phyloP scores from a whole-genome alignment of 2,329 filamentous ascomycete species.

The Magnaporthiopsis incrustans region DNA sequence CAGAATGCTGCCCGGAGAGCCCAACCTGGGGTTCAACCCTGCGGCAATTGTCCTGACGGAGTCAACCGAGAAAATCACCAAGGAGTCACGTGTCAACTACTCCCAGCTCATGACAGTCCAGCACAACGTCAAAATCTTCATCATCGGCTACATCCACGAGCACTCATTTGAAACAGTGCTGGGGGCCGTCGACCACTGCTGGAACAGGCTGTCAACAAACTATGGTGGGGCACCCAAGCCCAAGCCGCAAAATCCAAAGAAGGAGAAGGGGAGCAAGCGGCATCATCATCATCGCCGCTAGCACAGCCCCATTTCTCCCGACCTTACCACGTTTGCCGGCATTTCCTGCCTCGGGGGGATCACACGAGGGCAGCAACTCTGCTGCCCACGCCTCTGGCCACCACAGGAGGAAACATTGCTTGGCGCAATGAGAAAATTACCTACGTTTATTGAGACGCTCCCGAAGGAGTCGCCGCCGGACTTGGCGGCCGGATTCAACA shows the following conservation, averaged over 20 bases:
- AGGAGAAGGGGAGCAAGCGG: not conserved
- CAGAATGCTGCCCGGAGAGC: constrained; percentile 30
- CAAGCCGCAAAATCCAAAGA: not conserved
- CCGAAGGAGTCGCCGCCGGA: not conserved
- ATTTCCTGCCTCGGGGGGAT: not conserved
- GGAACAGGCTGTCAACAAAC: not conserved
- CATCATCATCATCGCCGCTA: not conserved
- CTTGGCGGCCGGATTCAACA: not conserved
- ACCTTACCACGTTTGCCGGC: not conserved
- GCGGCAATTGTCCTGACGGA: constrained; percentile 35
- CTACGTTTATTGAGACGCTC: not conserved
- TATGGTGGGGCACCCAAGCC: not conserved
- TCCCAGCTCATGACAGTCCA: constrained; percentile 47
- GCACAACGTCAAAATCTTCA: constrained; percentile 50
- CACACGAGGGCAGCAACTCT: not conserved
- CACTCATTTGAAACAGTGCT: constrained; percentile 32
- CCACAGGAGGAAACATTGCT: not conserved
- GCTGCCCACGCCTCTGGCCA: not conserved
- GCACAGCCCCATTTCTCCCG: not conserved
- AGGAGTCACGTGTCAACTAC: constrained; percentile 49
- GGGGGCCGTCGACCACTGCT: not conserved
- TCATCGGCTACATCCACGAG: constrained; percentile 39
- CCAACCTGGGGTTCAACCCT: constrained; percentile 37
- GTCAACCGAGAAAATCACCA: constrained; percentile 35
- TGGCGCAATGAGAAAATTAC: not conserved